phyloP scores from a whole-genome alignment of 192 early-diverging fungal genomes.

The Podila epicladia region DNA sequence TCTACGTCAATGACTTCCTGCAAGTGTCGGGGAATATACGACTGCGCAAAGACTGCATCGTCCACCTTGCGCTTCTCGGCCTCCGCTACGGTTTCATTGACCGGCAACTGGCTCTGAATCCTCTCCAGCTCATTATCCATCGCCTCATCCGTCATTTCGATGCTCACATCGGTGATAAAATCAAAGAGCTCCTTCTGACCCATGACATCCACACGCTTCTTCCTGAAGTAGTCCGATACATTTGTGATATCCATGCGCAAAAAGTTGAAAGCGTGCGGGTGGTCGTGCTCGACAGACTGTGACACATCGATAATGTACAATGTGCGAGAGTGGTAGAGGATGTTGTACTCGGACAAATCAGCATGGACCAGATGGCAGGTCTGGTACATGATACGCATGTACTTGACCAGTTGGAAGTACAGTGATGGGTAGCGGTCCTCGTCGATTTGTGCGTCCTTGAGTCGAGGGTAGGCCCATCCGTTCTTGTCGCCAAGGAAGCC shows the following conservation, averaged over 20 bases:
- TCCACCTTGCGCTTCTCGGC: slow-evolving; percentile 68
- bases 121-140: slow-evolving; percentile 77
- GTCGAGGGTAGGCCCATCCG: slow-evolving; percentile 93
- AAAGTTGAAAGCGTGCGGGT: slow-evolving; percentile 96
- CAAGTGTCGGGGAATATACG: slow-evolving; percentile 91
- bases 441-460: slow-evolving; percentile 94
- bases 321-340: slow-evolving; percentile 84
- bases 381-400: slow-evolving; percentile 93
- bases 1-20: slow-evolving; percentile 92
- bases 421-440: slow-evolving; percentile 73
- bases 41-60: slow-evolving; percentile 92
- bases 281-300: slow-evolving; percentile 98
- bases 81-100: slow-evolving; percentile 57
- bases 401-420: slow-evolving; percentile 86
- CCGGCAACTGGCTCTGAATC: slow-evolving; percentile 56
- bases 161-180: slow-evolving; percentile 78
- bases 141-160: slow-evolving; percentile 66
- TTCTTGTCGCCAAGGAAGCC: slow-evolving; percentile 90
- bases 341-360: slow-evolving; percentile 98
- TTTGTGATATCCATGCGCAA: slow-evolving; percentile 95
- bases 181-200: slow-evolving; percentile 88
- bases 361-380: slow-evolving; percentile 95
- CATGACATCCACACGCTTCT: slow-evolving; percentile 78
- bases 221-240: slow-evolving; percentile 91
- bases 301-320: slow-evolving; percentile 98